phyloP scores from a whole-genome alignment of 208 protist genomes.

The Acanthamoeba lenticulata region DNA sequence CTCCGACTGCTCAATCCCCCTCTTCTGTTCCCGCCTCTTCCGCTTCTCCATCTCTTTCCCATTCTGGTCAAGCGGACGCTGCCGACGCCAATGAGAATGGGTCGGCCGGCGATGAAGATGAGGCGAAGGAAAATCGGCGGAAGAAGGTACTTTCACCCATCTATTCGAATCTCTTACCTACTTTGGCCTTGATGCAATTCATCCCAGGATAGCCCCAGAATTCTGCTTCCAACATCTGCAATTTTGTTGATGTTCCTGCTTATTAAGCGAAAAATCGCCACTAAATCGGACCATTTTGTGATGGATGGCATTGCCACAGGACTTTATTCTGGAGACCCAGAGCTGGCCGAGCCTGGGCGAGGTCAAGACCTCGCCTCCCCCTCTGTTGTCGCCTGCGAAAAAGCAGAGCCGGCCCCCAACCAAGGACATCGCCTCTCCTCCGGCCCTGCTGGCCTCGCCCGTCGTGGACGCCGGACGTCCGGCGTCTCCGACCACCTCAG shows the following conservation, averaged over 20 bases:
- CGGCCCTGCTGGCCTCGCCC: not conserved
- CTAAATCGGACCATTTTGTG: too few species aligned
- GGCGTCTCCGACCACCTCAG: not conserved
- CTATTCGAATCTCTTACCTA: not conserved
- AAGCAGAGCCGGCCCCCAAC: not conserved
- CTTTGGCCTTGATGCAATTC: not conserved
- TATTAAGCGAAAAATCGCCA: not conserved
- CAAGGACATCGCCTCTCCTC: not conserved
- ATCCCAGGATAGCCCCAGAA: too few species aligned
- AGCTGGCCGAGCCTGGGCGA: slow-evolving; percentile 33
- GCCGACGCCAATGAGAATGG: not conserved
- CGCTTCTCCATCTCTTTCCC: not conserved
- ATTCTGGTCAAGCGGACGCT: not conserved
- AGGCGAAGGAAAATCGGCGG: not conserved
- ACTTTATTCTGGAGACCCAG: not conserved
- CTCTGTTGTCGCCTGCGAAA: not conserved
- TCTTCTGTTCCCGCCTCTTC: not conserved
- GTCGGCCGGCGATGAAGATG: not conserved
- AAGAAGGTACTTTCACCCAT: not conserved
- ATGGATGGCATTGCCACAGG: not conserved
- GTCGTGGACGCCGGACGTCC: not conserved
- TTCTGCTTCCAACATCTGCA: too few species aligned
- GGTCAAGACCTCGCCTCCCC: slow-evolving; percentile 4
- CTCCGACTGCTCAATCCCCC: not conserved
- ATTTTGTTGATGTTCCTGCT: too few species aligned